Evolutionary conservation across 805 yeast species (phyloP).

Genomic region (Starmerella potacharoeniae): DNA sequence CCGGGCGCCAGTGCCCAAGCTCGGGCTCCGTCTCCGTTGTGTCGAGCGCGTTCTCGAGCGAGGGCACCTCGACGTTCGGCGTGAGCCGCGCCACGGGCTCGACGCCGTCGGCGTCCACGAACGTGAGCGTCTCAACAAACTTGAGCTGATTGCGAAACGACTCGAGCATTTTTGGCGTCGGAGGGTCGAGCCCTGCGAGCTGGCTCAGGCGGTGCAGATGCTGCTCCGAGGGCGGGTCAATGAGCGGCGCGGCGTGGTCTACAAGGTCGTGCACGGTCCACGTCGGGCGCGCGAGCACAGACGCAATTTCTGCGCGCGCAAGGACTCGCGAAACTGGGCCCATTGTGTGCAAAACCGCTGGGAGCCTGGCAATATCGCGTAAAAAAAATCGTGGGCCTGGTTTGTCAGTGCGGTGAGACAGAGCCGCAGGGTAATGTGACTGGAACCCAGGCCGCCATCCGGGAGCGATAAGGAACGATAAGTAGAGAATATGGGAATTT

Average conservation of each 20-base stretch:
- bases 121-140: slow-evolving; percentile 32
- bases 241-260: slow-evolving; percentile 16
- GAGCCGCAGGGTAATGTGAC: no score
- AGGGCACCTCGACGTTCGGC: slow-evolving; percentile 18
- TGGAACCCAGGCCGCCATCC: no score
- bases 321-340: background rate
- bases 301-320: slow-evolving; percentile 10
- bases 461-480: no score
- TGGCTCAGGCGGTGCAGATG: slow-evolving; percentile 15
- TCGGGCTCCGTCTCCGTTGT: slow-evolving; percentile 15
- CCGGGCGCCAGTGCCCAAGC: slow-evolving; percentile 26
- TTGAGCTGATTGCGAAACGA: slow-evolving; percentile 30
- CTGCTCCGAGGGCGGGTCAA: slow-evolving; percentile 15
- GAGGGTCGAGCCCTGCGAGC: slow-evolving; percentile 20
- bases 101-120: slow-evolving; percentile 27
- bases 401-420: no score
- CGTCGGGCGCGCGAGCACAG: slow-evolving; percentile 21
- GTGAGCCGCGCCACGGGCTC: slow-evolving; percentile 28
- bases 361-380: background rate
- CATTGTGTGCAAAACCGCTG: background rate
- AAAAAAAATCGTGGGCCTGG: no score
- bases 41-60: slow-evolving; percentile 11
- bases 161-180: slow-evolving; percentile 21
- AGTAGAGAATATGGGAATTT: no score
- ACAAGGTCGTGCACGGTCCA: slow-evolving; percentile 27